Conservation (phyloP, 2,329 filamentous ascomycete genomes). For the Nemania sp. region DNA sequence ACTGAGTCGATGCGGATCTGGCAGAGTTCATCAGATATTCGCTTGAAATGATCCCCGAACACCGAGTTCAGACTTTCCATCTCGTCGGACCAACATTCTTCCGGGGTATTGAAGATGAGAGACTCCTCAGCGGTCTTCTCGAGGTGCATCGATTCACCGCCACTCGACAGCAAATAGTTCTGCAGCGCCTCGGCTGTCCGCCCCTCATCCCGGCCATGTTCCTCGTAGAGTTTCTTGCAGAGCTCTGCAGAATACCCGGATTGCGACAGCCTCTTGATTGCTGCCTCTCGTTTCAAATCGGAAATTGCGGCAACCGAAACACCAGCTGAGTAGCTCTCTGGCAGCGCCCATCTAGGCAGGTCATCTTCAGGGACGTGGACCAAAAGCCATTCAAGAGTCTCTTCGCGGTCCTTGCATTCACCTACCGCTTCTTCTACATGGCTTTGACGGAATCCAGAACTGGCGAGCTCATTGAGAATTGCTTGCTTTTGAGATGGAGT, state of each 20-base stretch:
- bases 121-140: slow-evolving; percentile 47
- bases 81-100: slow-evolving; percentile 82
- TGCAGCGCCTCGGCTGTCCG: slow-evolving; percentile 81
- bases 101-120: slow-evolving; percentile 53
- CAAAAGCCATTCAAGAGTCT: slow-evolving; percentile 92
- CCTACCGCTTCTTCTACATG: slow-evolving; percentile 87
- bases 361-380: slow-evolving; percentile 98
- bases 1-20: slow-evolving; percentile 67
- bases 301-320: slow-evolving; percentile 77
- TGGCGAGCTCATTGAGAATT: slow-evolving; percentile 73
- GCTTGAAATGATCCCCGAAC: slow-evolving; percentile 72
- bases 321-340: slow-evolving; percentile 88
- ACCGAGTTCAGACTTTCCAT: slow-evolving; percentile 82
- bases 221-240: slow-evolving; percentile 76
- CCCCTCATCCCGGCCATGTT: slow-evolving; percentile 70
- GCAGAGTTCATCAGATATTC: slow-evolving; percentile 65
- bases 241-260: slow-evolving; percentile 86
- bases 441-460: slow-evolving; percentile 84
- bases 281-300: slow-evolving; percentile 78
- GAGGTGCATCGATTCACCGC: slow-evolving; percentile 34
- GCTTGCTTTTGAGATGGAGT: slow-evolving; percentile 56
- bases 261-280: slow-evolving; percentile 78
- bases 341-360: slow-evolving; percentile 87
- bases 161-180: slow-evolving; percentile 61
- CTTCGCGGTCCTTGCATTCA: slow-evolving; percentile 88